A percentile compares a stretch with the other conserved stretches of the same genome.
phyloP scores from a whole-genome alignment of 306 rosid species.

The cucumber (Cucumis sativus) region Cucumber_9930_V3 NC_026655.2:14840001-14840500 shows the following conservation, averaged over 20 bases:
- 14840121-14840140: slow-evolving; percentile 13
- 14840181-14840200: not conserved
- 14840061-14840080: slow-evolving; percentile 94
- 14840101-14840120: slow-evolving; percentile 80
- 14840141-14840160: slow-evolving; percentile 4
- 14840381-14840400: not conserved
- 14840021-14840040: slow-evolving; percentile 97
- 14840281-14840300: not conserved
- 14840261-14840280: not conserved
- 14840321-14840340: not conserved
- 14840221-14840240: not conserved
- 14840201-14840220: not conserved
- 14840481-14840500: not conserved
- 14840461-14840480: not conserved
- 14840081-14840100: slow-evolving; percentile 96
- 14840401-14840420: not conserved
- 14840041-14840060: slow-evolving; percentile 94
- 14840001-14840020: slow-evolving; percentile 59
- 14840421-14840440: not conserved
- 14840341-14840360: not conserved
- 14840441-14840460: not conserved
- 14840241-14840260: not conserved
- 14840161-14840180: slow-evolving; percentile 5
- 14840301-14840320: not conserved
- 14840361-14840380: not conserved